Conservation (phyloP, 257 asterid genomes). For the Paraleonurus japonicus region DNA sequence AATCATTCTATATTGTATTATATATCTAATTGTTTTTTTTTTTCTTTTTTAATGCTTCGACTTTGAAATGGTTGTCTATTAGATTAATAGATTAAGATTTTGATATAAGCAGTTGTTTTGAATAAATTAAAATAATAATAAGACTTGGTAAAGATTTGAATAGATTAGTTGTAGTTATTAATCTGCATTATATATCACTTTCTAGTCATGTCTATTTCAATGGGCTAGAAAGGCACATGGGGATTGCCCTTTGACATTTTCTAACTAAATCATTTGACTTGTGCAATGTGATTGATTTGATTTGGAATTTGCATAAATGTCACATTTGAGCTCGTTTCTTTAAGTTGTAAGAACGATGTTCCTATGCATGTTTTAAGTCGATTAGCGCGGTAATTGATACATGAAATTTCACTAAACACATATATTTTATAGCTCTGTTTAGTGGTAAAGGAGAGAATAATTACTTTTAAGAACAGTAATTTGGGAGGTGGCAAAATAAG, state of each 20-base stretch:
- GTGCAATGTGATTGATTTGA: neutral
- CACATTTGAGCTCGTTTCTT: neutral
- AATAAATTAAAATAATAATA: neutral
- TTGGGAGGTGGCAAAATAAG: no score
- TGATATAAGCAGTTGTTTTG: neutral
- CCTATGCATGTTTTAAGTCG: no score
- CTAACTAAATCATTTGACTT: conserved; percentile 3
- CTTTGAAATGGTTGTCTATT: conserved; percentile 12
- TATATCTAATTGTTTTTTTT: no score
- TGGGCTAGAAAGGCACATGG: neutral
- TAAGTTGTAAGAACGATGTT: neutral
- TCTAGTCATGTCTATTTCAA: neutral
- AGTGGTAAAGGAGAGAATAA: no score
- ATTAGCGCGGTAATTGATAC: no score
- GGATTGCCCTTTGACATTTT: conserved; percentile 4
- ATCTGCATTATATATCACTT: neutral
- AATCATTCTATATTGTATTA: no score
- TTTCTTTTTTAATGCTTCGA: neutral
- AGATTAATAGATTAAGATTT: neutral
- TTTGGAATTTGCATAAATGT: neutral
- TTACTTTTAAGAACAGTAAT: no score
- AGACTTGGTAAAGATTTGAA: conserved; percentile 19
- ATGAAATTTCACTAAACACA: no score
- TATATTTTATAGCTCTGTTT: no score
- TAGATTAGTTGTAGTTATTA: neutral